Base-by-base conservation (phyloP, 1,284 basidiomycete species). In the Bondarzewia mesenterica region DNA sequence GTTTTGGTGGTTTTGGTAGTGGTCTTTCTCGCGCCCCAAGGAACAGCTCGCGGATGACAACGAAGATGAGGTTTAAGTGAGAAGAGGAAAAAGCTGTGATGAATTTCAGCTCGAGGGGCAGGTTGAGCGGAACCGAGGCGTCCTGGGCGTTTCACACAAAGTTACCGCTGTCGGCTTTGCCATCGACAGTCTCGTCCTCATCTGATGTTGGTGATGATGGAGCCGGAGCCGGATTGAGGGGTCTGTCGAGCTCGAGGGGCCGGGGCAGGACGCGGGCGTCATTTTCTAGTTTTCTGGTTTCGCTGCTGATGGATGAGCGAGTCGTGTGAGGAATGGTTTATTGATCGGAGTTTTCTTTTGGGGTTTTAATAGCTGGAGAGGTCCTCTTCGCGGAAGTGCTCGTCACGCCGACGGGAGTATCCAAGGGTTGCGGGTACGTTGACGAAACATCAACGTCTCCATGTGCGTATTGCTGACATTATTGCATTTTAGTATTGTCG, bases 331-430 rank as follows among this genome's bases (percentile, higher is more conserved):
- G 82, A 85, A 16, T 80, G 59, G 67, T 63, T 67, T 61, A 86
- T 86, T 88, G 80, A 87, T 85, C 78, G 81, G 81, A 80, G 78
- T 76, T 85, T 82, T 88, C 70, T 73, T 79, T 82, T 80, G 78
- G 80, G 79, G 73, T 80, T n/a, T 32, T 76, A 76, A 75, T 80
- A 93, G 91, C 88, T 85, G 91, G 91, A 73, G 88, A 94, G 75
- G 93, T 98, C 63, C 85, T 95, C 66, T 98, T 98, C 80, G 90
- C 95, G 75, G 95, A 99, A 80, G 93, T 99, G 56, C 82, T 99
- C 61, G 76, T 93, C 57, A 95, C 95, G 7, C 95, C 95, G 7
- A 94, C 90, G 36, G 95, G 95, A 49, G 82, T 94, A 54, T 96
- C 93, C 42, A 99, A 98, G 69, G 95, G 94, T 65, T 97, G 95